These are phyloP conservation scores for Colletotrichum gigasporum DNA, from an alignment of 2,329 filamentous ascomycete species.

Conservation along the genomic window DNA sequence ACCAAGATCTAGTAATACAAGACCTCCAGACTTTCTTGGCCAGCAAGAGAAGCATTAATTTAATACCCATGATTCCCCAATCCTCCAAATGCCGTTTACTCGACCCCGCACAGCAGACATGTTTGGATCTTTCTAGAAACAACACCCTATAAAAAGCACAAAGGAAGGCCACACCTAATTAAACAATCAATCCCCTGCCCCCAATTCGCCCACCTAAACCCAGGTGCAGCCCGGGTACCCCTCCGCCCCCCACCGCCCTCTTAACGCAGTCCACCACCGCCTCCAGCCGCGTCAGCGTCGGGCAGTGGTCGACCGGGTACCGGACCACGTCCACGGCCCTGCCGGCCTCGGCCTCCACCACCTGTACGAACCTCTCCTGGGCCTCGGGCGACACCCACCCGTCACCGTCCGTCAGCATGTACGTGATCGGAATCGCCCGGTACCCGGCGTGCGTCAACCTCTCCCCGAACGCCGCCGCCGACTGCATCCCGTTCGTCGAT, in stretches of 20 bases:
- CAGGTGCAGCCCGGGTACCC: not conserved
- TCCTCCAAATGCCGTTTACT: too few relatives aligned
- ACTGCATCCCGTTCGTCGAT: not conserved
- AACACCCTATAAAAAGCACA: not conserved
- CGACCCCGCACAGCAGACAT: not conserved
- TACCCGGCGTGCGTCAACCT: not conserved
- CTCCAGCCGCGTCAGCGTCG: not conserved
- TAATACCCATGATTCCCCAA: too few relatives aligned
- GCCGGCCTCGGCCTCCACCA: conserved; percentile 11
- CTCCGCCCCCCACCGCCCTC: not conserved
- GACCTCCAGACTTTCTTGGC: too few relatives aligned
- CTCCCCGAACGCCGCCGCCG: not conserved
- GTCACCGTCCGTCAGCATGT: not conserved
- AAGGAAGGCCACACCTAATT: too few relatives aligned
- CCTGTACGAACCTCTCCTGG: conserved; percentile 1
- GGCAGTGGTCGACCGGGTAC: conserved; percentile 9
- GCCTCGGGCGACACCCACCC: not conserved
- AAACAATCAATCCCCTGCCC: too few relatives aligned
- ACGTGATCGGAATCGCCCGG: not conserved
- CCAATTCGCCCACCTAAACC: not conserved
- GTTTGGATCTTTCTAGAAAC: conserved; percentile 2
- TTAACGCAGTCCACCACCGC: not conserved
- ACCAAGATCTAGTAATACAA: too few relatives aligned
- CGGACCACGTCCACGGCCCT: conserved; percentile 7
- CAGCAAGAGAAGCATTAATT: too few relatives aligned